Evolutionary conservation across 257 asterid species (phyloP).

Genomic region (Solanum paucissectum): DNA sequence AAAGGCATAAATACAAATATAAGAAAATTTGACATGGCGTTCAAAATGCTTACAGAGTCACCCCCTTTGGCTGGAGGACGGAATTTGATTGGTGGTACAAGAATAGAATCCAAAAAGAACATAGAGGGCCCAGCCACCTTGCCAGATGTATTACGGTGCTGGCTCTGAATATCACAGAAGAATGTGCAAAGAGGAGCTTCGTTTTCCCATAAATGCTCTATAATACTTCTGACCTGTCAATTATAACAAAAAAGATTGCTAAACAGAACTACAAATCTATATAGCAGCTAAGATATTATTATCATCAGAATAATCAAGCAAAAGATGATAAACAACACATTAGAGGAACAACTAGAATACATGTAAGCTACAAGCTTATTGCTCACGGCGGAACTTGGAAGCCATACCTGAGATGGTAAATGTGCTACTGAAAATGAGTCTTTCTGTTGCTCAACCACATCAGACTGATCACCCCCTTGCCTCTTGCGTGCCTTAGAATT

Average conservation of each 20-base stretch:
- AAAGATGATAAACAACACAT: neutral
- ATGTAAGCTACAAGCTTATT: neutral
- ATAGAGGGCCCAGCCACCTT: conserved; percentile 37
- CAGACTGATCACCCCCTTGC: conserved; percentile 9
- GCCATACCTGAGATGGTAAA: conserved; percentile 73
- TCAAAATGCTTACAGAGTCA: conserved; percentile 61
- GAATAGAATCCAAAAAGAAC: conserved; percentile 68
- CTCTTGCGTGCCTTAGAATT: conserved; percentile 6
- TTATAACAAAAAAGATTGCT: conserved; percentile 9
- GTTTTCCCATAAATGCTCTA: conserved; percentile 76
- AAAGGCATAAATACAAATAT: neutral
- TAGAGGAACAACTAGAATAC: neutral
- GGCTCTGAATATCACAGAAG: conserved; percentile 59
- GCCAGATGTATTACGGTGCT: conserved; percentile 23
- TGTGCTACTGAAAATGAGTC: conserved; percentile 41
- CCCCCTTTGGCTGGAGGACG: conserved; percentile 86
- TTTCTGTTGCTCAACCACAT: conserved; percentile 22
- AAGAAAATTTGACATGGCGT: neutral
- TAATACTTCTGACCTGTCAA: conserved; percentile 56
- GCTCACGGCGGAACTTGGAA: neutral
- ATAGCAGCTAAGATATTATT: neutral
- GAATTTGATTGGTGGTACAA: conserved; percentile 79
- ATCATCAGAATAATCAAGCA: neutral
- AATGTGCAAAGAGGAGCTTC: conserved; percentile 69
- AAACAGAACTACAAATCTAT: neutral